These are phyloP conservation scores for Fremontodendron californicum DNA, from an alignment of 345 rosid genomes.

Conservation along the genomic window DNA sequence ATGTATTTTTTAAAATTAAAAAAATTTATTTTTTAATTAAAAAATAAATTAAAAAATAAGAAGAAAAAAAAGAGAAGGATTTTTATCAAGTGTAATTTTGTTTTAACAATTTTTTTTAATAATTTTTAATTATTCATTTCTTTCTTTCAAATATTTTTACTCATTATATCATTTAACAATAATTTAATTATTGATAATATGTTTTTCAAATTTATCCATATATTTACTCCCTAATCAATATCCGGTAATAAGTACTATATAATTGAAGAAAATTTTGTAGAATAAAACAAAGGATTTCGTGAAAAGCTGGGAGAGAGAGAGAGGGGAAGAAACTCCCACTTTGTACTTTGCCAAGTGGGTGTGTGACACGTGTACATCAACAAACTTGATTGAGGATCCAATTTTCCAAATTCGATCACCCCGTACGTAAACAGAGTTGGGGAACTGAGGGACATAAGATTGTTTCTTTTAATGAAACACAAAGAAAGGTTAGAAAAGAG, in stretches of 20 bases:
- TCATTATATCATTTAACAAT: too few species aligned
- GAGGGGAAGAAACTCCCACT: neutral
- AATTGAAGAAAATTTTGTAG: neutral
- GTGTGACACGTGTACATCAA: slow-evolving; percentile 34
- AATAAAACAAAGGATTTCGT: slow-evolving; percentile 3
- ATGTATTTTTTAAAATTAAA: too few species aligned
- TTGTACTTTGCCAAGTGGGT: slow-evolving; percentile 25
- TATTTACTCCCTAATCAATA: neutral
- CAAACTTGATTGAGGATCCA: slow-evolving; percentile 13
- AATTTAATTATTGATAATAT: too few species aligned
- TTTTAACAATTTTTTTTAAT: too few species aligned
- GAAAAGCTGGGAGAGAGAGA: slow-evolving; percentile 17
- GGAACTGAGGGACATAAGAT: slow-evolving; percentile 24
- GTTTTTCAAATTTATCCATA: too few species aligned
- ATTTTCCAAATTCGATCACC: slow-evolving; percentile 3
- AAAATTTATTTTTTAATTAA: too few species aligned
- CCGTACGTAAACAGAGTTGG: slow-evolving; percentile 27
- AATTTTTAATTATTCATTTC: too few species aligned
- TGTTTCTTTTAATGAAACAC: slow-evolving; percentile 57
- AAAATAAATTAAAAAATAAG: too few species aligned
- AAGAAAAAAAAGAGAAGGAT: too few species aligned
- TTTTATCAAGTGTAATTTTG: too few species aligned
- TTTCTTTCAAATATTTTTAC: too few species aligned
- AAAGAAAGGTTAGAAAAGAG: slow-evolving; percentile 10
- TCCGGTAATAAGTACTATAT: neutral